Percentiles rank a stretch among this genome's conserved stretches.
These are phyloP conservation scores for Clitocybe nebularis DNA, from an alignment of 1,284 basidiomycete species.

Conservation along the genomic window DNA sequence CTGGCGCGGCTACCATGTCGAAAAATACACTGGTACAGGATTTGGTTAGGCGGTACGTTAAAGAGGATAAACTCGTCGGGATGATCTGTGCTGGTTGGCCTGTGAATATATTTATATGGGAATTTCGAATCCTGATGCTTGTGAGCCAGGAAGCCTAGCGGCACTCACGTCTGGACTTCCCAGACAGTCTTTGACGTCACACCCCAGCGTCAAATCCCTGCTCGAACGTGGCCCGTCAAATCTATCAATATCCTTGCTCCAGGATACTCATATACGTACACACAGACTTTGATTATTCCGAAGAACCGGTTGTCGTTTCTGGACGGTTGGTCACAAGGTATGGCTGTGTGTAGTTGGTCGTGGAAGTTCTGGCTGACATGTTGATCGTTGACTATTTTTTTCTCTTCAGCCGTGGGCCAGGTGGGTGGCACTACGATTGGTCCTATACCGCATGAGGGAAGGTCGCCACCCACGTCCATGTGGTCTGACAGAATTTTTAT, in stretches of 20 bases:
- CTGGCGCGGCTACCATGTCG: conserved; percentile 76
- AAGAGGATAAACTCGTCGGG: conserved; percentile 61
- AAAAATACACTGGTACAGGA: conserved; percentile 56
- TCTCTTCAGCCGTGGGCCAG: no score
- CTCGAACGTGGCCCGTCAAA: conserved; percentile 44
- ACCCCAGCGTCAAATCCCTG: conserved; percentile 68
- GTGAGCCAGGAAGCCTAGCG: conserved; percentile 56
- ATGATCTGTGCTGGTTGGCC: conserved; percentile 79
- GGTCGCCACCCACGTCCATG: no score
- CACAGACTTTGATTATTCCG: conserved; percentile 74
- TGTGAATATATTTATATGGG: not conserved
- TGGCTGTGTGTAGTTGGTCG: conserved; percentile 9
- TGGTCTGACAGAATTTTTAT: no score
- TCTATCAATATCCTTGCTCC: not conserved
- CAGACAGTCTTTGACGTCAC: conserved; percentile 70
- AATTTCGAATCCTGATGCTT: not conserved
- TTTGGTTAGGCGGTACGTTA: conserved; percentile 61
- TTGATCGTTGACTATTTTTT: no score
- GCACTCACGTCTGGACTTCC: conserved; percentile 64
- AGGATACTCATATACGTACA: no score
- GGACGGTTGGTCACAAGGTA: conserved; percentile 77
- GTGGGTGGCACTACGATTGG: no score
- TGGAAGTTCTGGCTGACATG: not conserved
- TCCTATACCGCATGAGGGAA: no score
- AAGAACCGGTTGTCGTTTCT: conserved; percentile 75